Conservation (phyloP, 345 rosid genomes). For the Odontarrhena argentea region DNA sequence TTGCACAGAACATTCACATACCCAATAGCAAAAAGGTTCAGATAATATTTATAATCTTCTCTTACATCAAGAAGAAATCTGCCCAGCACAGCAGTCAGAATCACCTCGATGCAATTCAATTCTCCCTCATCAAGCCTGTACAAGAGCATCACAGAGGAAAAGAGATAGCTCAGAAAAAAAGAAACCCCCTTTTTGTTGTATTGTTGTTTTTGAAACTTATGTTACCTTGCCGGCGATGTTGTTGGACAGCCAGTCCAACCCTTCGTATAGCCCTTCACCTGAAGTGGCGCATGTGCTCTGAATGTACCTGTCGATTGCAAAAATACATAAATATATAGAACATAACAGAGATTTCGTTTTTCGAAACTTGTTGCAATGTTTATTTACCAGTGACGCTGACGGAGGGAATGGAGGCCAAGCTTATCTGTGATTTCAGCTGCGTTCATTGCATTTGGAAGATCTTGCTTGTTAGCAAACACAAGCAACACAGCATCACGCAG, state of each 20-base stretch:
- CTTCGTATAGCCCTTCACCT: slow-evolving; percentile 82
- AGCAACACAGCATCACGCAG: slow-evolving; percentile 93
- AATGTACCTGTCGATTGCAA: slow-evolving; percentile 60
- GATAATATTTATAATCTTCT: slow-evolving; percentile 28
- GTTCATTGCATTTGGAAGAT: slow-evolving; percentile 86
- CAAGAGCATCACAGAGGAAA: neutral
- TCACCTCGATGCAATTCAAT: slow-evolving; percentile 20
- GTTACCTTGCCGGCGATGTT: slow-evolving; percentile 71
- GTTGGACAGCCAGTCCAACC: slow-evolving; percentile 84
- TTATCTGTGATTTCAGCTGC: slow-evolving; percentile 87
- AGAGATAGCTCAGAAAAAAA: neutral
- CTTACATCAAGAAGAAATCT: slow-evolving; percentile 26
- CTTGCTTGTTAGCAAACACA: slow-evolving; percentile 88
- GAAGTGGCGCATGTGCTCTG: slow-evolving; percentile 83
- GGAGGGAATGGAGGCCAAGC: slow-evolving; percentile 83
- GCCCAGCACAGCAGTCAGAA: slow-evolving; percentile 5
- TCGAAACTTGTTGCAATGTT: neutral
- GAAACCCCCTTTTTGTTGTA: neutral
- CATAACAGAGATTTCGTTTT: neutral
- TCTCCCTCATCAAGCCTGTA: slow-evolving; percentile 33
- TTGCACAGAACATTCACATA: slow-evolving; percentile 34
- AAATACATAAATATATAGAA: neutral
- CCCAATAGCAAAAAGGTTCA: slow-evolving; percentile 30
- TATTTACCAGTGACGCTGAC: slow-evolving; percentile 77
- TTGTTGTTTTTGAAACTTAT: slow-evolving; percentile 7